These are phyloP conservation scores for Alternaria metachromatica DNA, from an alignment of 2,329 filamentous ascomycete species.

Conservation along the genomic window DNA sequence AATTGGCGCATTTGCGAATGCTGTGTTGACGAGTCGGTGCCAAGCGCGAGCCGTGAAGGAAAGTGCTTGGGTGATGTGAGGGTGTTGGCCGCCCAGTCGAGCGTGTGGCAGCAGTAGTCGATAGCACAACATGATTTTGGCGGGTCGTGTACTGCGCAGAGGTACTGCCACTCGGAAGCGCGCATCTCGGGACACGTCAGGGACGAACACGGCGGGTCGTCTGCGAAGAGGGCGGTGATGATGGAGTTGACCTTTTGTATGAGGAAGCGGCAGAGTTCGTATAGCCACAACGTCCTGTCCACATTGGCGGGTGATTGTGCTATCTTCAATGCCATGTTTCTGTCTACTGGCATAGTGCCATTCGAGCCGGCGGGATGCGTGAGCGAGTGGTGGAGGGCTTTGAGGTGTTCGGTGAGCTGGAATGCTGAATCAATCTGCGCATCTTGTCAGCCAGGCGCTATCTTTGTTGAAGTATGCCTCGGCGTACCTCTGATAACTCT, in stretches of 20 bases:
- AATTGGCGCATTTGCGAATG: constrained; percentile 76
- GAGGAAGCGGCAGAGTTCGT: constrained; percentile 95
- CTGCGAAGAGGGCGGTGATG: constrained; percentile 90
- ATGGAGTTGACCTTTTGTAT: constrained; percentile 93
- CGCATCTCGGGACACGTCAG: constrained; percentile 97
- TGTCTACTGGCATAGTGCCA: constrained; percentile 74
- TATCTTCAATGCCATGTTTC: constrained; percentile 75
- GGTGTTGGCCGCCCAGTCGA: constrained; percentile 96
- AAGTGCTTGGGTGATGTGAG: constrained; percentile 96
- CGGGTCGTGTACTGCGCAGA: constrained; percentile 95
- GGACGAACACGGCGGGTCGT: constrained; percentile 85
- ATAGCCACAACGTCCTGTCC: constrained; percentile 91
- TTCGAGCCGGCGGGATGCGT: constrained; percentile 65
- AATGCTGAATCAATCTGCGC: constrained; percentile 91
- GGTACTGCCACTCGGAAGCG: constrained; percentile 97
- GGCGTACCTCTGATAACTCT: constrained; percentile 79
- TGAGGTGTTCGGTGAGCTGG: constrained; percentile 95
- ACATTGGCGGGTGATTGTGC: constrained; percentile 81
- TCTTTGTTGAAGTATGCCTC: not conserved
- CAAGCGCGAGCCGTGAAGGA: constrained; percentile 77
- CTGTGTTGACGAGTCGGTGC: constrained; percentile 49
- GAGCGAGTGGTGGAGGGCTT: constrained; percentile 84
- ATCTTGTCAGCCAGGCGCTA: constrained; percentile 23
- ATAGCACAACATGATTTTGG: constrained; percentile 98
- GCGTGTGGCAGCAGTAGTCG: constrained; percentile 98